Evolutionary conservation across 371 early-diverging fungal species (phyloP), one percentile per base, ranked within the genome.

Genomic region (Apophysomyces variabilis): DNA sequence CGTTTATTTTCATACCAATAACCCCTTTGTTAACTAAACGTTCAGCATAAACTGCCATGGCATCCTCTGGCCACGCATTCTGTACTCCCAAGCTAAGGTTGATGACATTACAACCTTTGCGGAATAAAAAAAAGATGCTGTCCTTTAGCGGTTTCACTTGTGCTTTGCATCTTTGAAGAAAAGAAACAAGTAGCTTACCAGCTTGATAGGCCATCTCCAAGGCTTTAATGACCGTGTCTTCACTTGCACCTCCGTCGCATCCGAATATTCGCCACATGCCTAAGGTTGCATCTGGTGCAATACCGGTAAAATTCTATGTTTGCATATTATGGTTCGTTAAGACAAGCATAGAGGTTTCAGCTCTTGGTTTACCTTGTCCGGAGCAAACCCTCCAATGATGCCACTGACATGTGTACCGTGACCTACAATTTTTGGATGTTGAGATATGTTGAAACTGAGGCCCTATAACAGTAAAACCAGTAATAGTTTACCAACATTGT

Each of bases 321-420:
- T 50, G 9, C 21, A 26, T 44, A 41, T 16, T 16, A 26, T 6
- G n/a, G 38, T 36, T 58, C 12, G 37, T 35, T 37, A 39, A 58
- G 37, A 58, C 14, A 46, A 5, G 35, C 18, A 13, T n/a, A 56
- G 41, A 26, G 11, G n/a, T 13, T 32, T 21, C 1, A 6, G n/a
- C 13, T 32, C 32, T n/a, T 12, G 13, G 16, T 18, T 59, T 71
- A 72, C 79, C 65, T 69, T 70, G 47, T 57, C 61, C 16, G 66
- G 64, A 37, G 82, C 80, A 35, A 80, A 62, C 16, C 81, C 90
- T 16, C 76, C 86, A 54, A 89, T 76, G 32, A 90, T 89, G 5
- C 90, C 90, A 9, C 84, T 64, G 14, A 87, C 87, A 57, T 87
- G 88, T 5, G 88, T 88, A 18, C 89, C 87, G 61, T 78, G 72